Percentiles rank a stretch among this genome's conserved stretches.
phyloP scores from a whole-genome alignment of 495 filamentous ascomycete species.

The Friedmanniomyces simplex region DNA sequence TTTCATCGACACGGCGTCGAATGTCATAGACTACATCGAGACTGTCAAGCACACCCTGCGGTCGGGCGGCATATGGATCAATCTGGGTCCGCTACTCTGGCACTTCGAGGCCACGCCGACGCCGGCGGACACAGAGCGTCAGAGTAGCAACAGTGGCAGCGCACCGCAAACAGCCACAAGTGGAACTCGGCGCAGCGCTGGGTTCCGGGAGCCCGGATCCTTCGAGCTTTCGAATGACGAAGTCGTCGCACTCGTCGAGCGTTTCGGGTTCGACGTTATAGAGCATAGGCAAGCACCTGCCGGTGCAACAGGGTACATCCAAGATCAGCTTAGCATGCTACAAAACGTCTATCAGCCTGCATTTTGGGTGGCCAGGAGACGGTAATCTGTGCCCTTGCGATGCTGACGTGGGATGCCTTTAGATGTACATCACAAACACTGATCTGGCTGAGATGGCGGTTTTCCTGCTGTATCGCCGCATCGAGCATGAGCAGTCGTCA shows the following conservation, averaged over 20 bases:
- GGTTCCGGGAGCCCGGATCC: slow-evolving; percentile 68
- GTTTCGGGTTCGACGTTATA: slow-evolving; percentile 68
- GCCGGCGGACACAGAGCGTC: slow-evolving; percentile 32
- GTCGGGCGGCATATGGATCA: slow-evolving; percentile 72
- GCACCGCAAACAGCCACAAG: not conserved
- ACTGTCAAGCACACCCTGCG: slow-evolving; percentile 68
- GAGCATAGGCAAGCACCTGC: slow-evolving; percentile 25
- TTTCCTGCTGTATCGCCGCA: not conserved
- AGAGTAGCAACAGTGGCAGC: slow-evolving; percentile 24
- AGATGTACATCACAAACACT: no score
- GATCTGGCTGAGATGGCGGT: no score
- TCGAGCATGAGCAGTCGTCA: not conserved
- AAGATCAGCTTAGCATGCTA: slow-evolving; percentile 73
- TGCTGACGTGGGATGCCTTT: no score
- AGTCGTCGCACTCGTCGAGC: slow-evolving; percentile 61
- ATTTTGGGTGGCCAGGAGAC: slow-evolving; percentile 59
- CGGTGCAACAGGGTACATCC: slow-evolving; percentile 60
- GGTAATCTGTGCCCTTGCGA: not conserved
- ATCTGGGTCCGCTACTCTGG: slow-evolving; percentile 85
- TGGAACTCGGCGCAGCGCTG: slow-evolving; percentile 22
- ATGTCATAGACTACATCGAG: slow-evolving; percentile 79
- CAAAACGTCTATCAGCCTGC: slow-evolving; percentile 67
- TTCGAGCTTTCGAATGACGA: slow-evolving; percentile 86
- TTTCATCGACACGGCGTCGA: slow-evolving; percentile 94
- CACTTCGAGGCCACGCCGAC: slow-evolving; percentile 59